Conservation (phyloP, 1,284 basidiomycete genomes). For the Papiliotrema nemorosa region DNA sequence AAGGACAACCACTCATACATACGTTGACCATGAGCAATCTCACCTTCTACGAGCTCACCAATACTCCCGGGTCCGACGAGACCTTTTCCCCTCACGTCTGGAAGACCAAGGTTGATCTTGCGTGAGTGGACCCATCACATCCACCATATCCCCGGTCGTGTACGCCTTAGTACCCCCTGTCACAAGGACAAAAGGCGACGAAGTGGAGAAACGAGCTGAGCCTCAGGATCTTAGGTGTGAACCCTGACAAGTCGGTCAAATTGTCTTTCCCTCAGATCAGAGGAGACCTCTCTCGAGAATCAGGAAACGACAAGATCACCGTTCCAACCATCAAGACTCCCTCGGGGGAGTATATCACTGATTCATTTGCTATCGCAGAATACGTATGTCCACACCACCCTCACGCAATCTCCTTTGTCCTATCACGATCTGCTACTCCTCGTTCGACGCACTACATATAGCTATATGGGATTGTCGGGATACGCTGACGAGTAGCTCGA, state of each 20-base stretch:
- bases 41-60: slow-evolving; percentile 2
- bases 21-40: slow-evolving; percentile 6
- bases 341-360: slow-evolving; percentile 26
- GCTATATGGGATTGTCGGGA: too few relatives aligned
- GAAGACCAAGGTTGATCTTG: slow-evolving; percentile 6
- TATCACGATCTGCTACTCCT: neutral
- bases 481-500: too few relatives aligned
- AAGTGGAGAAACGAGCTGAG: neutral
- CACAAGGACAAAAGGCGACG: too few relatives aligned
- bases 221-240: slow-evolving; percentile 23
- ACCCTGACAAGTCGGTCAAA: slow-evolving; percentile 7
- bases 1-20: too few relatives aligned
- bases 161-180: too few relatives aligned
- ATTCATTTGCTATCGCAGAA: slow-evolving; percentile 34
- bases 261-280: slow-evolving; percentile 29
- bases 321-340: slow-evolving; percentile 28
- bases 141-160: neutral
- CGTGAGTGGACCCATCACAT: neutral
- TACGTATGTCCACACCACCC: slow-evolving; percentile 19
- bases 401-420: neutral
- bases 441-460: neutral
- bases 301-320: slow-evolving; percentile 32
- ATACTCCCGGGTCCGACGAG: neutral
- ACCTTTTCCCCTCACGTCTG: slow-evolving; percentile 5
- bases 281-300: slow-evolving; percentile 20